Evolutionary conservation across 441 rosid genomes (phyloP), one percentile per base, ranked within the genome.

Genomic region (Dalechampia spathulata): DNA sequence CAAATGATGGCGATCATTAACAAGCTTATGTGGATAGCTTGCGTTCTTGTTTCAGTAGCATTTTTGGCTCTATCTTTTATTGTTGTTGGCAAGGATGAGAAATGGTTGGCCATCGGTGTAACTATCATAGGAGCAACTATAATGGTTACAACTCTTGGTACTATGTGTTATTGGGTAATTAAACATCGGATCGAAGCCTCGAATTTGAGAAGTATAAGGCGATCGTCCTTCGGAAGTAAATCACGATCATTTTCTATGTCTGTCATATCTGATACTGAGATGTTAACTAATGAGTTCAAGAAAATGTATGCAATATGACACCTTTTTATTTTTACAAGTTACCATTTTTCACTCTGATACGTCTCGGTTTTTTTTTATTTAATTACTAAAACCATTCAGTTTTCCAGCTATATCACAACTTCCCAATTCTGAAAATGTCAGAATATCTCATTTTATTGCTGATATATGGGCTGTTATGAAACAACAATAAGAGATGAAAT

Each of bases 11-110:
- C 89, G 2, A 58, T 88, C 8, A 89, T 92, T 39, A 91, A 88
- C 82, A 80, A 91, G 75, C 43, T 91, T 61, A 88, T 88, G 96
- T 92, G 98, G 98, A 65, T 88, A 28, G 98, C 96, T 19, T 92
- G 90, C 26, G 85, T 78, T 39, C 81, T 84, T 21, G 50, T 88
- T 34, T 86, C 96, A 2, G 91, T 86, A 1, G 91, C 98, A 11
- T 84, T 75, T 57, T 68, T 84, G 54, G 83, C 98, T 19, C 74
- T 86, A 30, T 78, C 95, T 4, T 87, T 78, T 52, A 69, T 87
- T 37, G 95, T 85, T 15, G 88, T 91, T n/a, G 98, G 93, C 20
- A 72, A 74, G 48, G 53, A 68, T 9, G 83, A 88, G 58, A 83
- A 59, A 48, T 74, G 90, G 86, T 54, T 87, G 53, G 96, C 96